A percentile compares a stretch with the other conserved stretches of the same genome.
Evolutionary conservation across 495 filamentous ascomycete genomes (phyloP).

Genomic region (Oidiodendron maius): DNA sequence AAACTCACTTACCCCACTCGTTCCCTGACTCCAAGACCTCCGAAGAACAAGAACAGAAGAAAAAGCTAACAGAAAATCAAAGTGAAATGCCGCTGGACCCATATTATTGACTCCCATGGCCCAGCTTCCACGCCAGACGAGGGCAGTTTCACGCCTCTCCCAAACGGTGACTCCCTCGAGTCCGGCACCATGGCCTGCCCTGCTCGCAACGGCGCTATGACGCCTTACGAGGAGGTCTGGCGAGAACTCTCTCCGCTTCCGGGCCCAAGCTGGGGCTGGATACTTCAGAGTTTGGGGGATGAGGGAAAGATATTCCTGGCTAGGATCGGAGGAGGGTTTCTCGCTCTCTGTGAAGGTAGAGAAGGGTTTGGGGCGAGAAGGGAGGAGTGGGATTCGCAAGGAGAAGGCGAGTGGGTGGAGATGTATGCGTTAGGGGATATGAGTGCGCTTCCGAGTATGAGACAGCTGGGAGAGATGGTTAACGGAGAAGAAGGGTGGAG

Average conservation of each 20-base stretch:
- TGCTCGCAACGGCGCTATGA: not conserved
- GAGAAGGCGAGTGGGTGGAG: not conserved
- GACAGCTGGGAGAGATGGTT: not conserved
- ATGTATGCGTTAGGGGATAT: not conserved
- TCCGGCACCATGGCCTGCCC: slow-evolving; percentile 11
- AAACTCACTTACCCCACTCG: not conserved
- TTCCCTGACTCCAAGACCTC: too few relatives aligned
- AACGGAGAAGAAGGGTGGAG: slow-evolving; percentile 1
- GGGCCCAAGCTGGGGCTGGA: slow-evolving; percentile 6
- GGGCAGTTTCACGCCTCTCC: slow-evolving; percentile 6
- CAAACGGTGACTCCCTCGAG: slow-evolving; percentile 12
- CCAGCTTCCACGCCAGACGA: slow-evolving; percentile 4
- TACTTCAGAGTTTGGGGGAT: slow-evolving; percentile 9
- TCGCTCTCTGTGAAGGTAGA: slow-evolving; percentile 8
- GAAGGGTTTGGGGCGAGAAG: slow-evolving; percentile 11
- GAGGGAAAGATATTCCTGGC: slow-evolving; percentile 11
- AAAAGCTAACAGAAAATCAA: too few relatives aligned
- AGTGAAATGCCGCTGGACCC: slow-evolving; percentile 14
- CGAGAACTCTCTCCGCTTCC: not conserved
- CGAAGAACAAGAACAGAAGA: too few relatives aligned
- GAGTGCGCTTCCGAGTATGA: not conserved
- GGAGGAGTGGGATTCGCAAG: slow-evolving; percentile 8
- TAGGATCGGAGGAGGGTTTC: slow-evolving; percentile 12
- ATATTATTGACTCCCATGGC: slow-evolving; percentile 11
- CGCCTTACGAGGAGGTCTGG: slow-evolving; percentile 15